Base-by-base conservation (phyloP, 1,284 basidiomycete genomes). In the Ganoderma boninense region DNA sequence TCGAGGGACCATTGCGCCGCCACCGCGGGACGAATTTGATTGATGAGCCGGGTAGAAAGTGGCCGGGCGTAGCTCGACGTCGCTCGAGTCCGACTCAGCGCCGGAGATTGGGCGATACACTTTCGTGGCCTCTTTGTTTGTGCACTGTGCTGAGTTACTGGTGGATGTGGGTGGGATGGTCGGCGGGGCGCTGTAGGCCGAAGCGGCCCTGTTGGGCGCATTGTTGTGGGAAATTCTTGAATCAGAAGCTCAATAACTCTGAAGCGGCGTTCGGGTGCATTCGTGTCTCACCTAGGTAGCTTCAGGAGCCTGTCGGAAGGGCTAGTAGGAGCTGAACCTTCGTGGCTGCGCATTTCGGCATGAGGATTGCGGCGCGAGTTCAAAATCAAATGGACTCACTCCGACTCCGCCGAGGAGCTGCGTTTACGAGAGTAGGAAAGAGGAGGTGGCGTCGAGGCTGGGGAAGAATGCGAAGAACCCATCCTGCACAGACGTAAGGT, bases 271-370 rank as follows among this genome's bases (percentile, higher is more conserved):
- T 40, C 43, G 16, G 26, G 35, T 44, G n/a, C 6, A 49, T 35
- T 62, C 20, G 46, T 2, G 8, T 42, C 73, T 59, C 46, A 75
- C 75, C 73, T 75, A 7, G 68, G 64, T 20, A 67, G 70, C 65
- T 75, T 76, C 14, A 75, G 66, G 64, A 75, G 71, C 32, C 75
- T 71, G 42, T 75, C 75, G 7, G 74, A 75, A 26, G 74, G 74
- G 20, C 72, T 77, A 18, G 59, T 14, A 11, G 49, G 49, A 13
- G 59, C 64, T 11, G 23, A 67, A 6, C 29, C n/a, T 26, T 69
- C 64, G 18, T 67, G 49, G 38, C 62, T 61, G 52, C 8, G 38
- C 26, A 35, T 2, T 52, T 10, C 35, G 0, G 23, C 10, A 63
- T 74, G 42, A 72, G 73, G 23, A 43, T 38, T 46, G 65, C 61